Evolutionary conservation across 2,329 filamentous ascomycete genomes (phyloP).

Genomic region (Colletotrichum abscissum): DNA sequence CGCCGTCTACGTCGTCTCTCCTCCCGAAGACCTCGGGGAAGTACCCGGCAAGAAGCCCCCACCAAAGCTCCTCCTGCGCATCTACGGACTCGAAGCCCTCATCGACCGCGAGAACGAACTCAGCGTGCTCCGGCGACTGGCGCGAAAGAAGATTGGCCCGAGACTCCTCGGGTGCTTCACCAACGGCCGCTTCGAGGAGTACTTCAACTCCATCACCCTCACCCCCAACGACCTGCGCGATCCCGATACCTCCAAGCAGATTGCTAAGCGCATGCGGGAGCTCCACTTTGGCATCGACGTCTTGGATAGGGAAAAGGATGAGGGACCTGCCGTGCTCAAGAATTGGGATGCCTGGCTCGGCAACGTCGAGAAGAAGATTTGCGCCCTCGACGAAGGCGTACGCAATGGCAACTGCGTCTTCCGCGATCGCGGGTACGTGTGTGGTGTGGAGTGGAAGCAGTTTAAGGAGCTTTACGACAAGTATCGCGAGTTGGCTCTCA

Average conservation of each 20-base stretch:
- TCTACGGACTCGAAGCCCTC: constrained; percentile 95
- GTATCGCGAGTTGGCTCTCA: constrained; percentile 80
- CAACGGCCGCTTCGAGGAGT: constrained; percentile 97
- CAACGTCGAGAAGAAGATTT: constrained; percentile 70
- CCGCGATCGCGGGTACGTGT: constrained; percentile 71
- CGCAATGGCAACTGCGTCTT: constrained; percentile 43
- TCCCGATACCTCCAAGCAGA: constrained; percentile 87
- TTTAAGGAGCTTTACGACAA: constrained; percentile 82
- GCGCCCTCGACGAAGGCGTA: constrained; percentile 69
- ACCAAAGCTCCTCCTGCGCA: constrained; percentile 83
- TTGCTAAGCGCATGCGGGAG: constrained; percentile 97
- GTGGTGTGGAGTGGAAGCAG: constrained; percentile 82
- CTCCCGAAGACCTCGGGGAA: constrained; percentile 70
- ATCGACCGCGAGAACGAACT: constrained; percentile 95
- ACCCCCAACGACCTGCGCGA: constrained; percentile 81
- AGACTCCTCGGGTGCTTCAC: constrained; percentile 90
- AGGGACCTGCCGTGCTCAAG: constrained; percentile 85
- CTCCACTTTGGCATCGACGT: constrained; percentile 94
- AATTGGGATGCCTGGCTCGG: constrained; percentile 96
- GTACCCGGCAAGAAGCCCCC: constrained; percentile 59
- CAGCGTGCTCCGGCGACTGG: constrained; percentile 84
- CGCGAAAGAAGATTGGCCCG: constrained; percentile 92
- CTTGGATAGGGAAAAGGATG: constrained; percentile 79
- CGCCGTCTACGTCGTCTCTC: constrained; percentile 93
- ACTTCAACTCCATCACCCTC: constrained; percentile 85